A percentile compares a stretch with the other conserved stretches of the same genome.
Conservation (phyloP, 495 filamentous ascomycete genomes). For the Podospora tetraspora region DNA sequence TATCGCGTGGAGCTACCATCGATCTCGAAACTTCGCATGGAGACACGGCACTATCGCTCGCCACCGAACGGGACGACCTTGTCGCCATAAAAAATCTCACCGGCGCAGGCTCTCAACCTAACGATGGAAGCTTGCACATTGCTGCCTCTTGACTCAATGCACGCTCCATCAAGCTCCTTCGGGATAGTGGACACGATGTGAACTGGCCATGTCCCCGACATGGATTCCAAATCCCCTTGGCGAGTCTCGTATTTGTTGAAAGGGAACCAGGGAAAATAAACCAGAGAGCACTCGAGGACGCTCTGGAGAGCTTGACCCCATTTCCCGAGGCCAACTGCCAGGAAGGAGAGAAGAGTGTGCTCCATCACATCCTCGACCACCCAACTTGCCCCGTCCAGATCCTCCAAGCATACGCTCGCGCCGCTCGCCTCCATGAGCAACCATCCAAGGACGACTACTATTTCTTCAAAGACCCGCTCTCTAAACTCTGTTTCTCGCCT, state of each 20-base stretch:
- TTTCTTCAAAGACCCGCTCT: neutral
- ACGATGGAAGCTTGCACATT: neutral
- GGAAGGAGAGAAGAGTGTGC: neutral
- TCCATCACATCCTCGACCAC: neutral
- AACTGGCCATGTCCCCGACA: neutral
- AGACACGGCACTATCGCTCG: neutral
- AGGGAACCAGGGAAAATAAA: no score
- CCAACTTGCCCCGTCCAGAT: neutral
- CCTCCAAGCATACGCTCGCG: neutral
- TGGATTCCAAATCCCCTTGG: neutral
- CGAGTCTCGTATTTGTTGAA: neutral
- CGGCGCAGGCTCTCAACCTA: neutral
- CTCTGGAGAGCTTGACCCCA: neutral
- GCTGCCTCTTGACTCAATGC: neutral
- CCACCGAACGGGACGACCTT: neutral
- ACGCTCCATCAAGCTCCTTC: neutral
- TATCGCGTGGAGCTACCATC: neutral
- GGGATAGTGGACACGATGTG: neutral
- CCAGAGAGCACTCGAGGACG: neutral
- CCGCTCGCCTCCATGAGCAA: neutral
- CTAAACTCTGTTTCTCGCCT: neutral
- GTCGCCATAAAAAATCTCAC: neutral
- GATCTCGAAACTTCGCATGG: neutral
- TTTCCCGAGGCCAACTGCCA: neutral
- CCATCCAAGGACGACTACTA: neutral